Evolutionary conservation across 2,329 filamentous ascomycete species (phyloP).

Genomic region (Macrophomina pseudophaseolina): DNA sequence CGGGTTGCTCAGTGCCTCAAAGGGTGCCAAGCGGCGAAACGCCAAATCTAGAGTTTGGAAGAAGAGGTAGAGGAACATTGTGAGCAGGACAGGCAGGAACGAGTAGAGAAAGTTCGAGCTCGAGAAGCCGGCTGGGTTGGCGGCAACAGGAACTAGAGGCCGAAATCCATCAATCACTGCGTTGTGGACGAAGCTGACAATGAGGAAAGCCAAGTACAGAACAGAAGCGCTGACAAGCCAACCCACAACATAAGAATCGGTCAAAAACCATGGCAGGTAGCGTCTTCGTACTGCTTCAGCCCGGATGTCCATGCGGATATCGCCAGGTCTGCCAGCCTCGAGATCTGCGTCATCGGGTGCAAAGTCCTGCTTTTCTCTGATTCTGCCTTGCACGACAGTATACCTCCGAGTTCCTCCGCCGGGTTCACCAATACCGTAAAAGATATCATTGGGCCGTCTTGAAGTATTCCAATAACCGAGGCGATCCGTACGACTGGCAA

Average conservation of each 20-base stretch:
- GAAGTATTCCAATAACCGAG: constrained; percentile 87
- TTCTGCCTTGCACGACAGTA: constrained; percentile 55
- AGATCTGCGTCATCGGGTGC: constrained; percentile 39
- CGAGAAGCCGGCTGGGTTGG: constrained; percentile 71
- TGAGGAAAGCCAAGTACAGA: constrained; percentile 60
- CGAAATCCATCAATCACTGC: constrained; percentile 72
- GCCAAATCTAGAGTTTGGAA: constrained; percentile 71
- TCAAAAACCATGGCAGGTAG: constrained; percentile 79
- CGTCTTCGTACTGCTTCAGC: constrained; percentile 62
- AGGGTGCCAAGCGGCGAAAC: constrained; percentile 71
- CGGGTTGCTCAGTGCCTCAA: constrained; percentile 64
- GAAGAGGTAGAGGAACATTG: constrained; percentile 68
- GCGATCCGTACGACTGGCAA: constrained; percentile 66
- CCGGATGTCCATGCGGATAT: constrained; percentile 58
- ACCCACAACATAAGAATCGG: constrained; percentile 66
- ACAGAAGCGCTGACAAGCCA: constrained; percentile 59
- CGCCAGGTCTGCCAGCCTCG: constrained; percentile 39
- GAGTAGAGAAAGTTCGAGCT: constrained; percentile 86
- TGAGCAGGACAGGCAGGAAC: constrained; percentile 72
- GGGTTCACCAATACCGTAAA: constrained; percentile 78
- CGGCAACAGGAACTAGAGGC: constrained; percentile 67
- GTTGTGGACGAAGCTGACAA: constrained; percentile 77
- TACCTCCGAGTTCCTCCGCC: constrained; percentile 58
- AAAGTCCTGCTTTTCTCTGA: constrained; percentile 46
- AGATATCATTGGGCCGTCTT: constrained; percentile 67